Evolutionary conservation across 1,284 basidiomycete species (phyloP).

Genomic region (Gymnopus androsaceus): DNA sequence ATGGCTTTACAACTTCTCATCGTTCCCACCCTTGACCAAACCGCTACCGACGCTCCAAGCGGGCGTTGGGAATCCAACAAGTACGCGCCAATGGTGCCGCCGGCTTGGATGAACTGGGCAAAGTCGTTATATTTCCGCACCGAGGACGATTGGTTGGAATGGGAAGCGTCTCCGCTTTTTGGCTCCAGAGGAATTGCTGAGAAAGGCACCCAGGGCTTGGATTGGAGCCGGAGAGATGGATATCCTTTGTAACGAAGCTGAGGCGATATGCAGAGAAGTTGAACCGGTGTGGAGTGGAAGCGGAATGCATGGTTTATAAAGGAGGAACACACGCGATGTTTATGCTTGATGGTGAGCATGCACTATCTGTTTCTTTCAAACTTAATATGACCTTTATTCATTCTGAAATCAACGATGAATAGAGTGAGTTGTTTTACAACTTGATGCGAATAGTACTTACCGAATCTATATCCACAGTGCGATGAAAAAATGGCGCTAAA

Average conservation of each 20-base stretch:
- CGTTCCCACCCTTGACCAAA: constrained; percentile 73
- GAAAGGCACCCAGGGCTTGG: constrained; percentile 57
- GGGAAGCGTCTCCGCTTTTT: constrained; percentile 73
- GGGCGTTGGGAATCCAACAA: constrained; percentile 57
- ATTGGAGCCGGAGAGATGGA: constrained; percentile 68
- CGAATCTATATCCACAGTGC: no score
- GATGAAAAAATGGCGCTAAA: no score
- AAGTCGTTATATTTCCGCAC: constrained; percentile 66
- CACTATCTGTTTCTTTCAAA: no score
- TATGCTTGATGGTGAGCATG: constrained; percentile 65
- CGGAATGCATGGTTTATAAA: constrained; percentile 58
- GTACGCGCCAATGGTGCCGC: constrained; percentile 60
- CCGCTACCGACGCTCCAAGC: constrained; percentile 38
- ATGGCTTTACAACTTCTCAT: constrained; percentile 65
- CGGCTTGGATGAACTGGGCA: constrained; percentile 74
- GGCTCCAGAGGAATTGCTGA: constrained; percentile 57
- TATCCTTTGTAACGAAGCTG: constrained; percentile 66
- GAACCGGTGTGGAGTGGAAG: constrained; percentile 51
- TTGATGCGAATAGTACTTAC: no score
- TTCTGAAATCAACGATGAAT: no score
- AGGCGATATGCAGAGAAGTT: constrained; percentile 66
- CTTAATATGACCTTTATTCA: no score
- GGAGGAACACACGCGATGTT: constrained; percentile 67
- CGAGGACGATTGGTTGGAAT: constrained; percentile 55
- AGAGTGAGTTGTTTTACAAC: no score